Conservation (phyloP, 805 yeast species). For the Spathaspora sp. region DNA sequence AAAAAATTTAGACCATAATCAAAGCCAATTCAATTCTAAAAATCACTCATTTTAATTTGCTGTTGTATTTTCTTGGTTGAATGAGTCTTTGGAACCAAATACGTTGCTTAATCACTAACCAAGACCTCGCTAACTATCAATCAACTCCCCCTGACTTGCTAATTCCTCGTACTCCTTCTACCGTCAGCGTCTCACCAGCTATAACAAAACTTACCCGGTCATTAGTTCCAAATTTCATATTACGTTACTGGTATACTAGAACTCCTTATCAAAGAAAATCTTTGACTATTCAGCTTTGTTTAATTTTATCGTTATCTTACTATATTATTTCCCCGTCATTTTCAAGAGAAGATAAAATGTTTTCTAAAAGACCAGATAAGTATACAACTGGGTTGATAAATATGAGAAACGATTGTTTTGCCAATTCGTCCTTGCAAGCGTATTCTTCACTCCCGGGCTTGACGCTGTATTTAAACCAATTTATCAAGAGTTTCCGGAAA, state of each 20-base stretch:
- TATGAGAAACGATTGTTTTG: conserved; percentile 86
- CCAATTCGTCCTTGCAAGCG: conserved; percentile 85
- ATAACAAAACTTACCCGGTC: neutral
- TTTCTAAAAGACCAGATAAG: conserved; percentile 60
- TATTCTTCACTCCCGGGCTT: conserved; percentile 59
- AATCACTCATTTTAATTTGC: neutral
- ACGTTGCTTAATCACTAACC: conserved; percentile 10
- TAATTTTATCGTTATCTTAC: conserved; percentile 10
- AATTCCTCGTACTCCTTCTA: neutral
- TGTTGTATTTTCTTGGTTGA: neutral
- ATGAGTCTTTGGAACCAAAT: conserved; percentile 12
- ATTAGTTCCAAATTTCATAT: conserved; percentile 4
- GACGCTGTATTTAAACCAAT: conserved; percentile 50
- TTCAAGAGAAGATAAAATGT: conserved; percentile 22
- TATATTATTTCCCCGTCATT: conserved; percentile 14
- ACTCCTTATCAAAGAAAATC: conserved; percentile 9
- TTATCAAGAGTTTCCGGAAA: conserved; percentile 26
- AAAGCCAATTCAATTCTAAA: neutral
- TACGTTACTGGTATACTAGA: conserved; percentile 8
- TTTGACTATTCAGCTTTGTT: conserved; percentile 8
- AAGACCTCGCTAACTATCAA: conserved; percentile 4
- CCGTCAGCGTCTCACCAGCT: neutral
- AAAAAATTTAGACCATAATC: neutral
- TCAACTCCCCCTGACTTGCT: neutral
- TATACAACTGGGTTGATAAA: conserved; percentile 82